phyloP scores from a whole-genome alignment of 768 basidiomycete genomes.

The Phaeotremella fagi region DNA sequence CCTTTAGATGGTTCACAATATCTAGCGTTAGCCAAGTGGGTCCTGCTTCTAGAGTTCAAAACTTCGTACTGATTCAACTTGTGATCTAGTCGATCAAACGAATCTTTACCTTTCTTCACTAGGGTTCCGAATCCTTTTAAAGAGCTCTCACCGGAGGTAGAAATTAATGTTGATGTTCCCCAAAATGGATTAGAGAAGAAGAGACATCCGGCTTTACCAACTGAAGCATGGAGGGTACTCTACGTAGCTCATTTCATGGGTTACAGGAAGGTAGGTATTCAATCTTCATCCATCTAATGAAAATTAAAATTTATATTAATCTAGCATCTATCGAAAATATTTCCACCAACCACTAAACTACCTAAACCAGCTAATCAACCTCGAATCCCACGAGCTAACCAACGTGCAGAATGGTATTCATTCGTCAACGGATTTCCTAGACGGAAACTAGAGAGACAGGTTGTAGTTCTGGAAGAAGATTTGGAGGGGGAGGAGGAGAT shows the following conservation, averaged over 20 bases:
- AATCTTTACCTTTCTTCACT: slow-evolving; percentile 22
- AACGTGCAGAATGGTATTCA: slow-evolving; percentile 18
- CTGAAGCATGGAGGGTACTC: slow-evolving; percentile 31
- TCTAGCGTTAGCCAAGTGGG: slow-evolving; percentile 28
- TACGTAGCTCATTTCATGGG: slow-evolving; percentile 38
- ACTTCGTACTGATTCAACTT: no score
- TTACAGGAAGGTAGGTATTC: slow-evolving; percentile 38
- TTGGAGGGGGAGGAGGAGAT: slow-evolving; percentile 19
- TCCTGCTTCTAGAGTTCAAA: neutral
- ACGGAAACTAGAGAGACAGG: neutral
- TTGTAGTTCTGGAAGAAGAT: slow-evolving; percentile 1
- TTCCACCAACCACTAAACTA: slow-evolving; percentile 16
- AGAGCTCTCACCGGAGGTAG: neutral
- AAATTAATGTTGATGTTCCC: slow-evolving; percentile 5
- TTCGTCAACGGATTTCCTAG: slow-evolving; percentile 26
- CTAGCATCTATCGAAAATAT: no score
- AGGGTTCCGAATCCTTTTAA: slow-evolving; percentile 15
- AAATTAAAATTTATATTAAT: no score
- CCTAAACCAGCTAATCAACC: slow-evolving; percentile 22
- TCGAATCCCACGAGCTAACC: slow-evolving; percentile 8
- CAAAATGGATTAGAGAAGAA: no score
- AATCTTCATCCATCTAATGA: no score
- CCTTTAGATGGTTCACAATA: slow-evolving; percentile 48
- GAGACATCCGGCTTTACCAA: slow-evolving; percentile 44
- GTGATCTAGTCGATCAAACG: slow-evolving; percentile 15